Percentiles rank a stretch among this genome's conserved stretches.
These are phyloP conservation scores for Aspergillus versicolor DNA, from an alignment of 2,329 filamentous ascomycete species.

Conservation along the genomic window DNA sequence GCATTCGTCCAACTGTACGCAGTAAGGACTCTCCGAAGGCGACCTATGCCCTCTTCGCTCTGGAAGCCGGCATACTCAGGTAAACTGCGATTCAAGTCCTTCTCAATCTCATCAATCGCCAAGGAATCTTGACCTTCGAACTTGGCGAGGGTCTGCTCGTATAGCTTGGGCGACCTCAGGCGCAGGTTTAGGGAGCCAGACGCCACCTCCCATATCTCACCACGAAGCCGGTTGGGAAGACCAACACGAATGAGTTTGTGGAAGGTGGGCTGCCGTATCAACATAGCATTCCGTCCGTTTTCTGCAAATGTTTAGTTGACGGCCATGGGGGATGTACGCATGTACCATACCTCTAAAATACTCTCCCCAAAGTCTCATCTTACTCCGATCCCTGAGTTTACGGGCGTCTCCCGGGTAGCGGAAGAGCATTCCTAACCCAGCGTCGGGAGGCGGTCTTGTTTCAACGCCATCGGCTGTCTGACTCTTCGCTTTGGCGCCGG, in stretches of 20 bases:
- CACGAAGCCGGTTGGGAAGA: constrained; percentile 85
- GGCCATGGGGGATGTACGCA: not conserved
- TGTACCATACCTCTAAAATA: constrained; percentile 65
- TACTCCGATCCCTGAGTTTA: constrained; percentile 90
- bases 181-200: constrained; percentile 88
- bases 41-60: constrained; percentile 88
- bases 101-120: constrained; percentile 98
- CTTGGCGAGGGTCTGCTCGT: constrained; percentile 78
- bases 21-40: constrained; percentile 84
- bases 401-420: constrained; percentile 92
- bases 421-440: constrained; percentile 88
- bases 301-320: constrained; percentile 50
- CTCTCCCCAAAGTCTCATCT: constrained; percentile 97
- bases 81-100: constrained; percentile 92
- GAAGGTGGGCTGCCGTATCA: constrained; percentile 94
- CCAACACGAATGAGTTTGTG: constrained; percentile 97
- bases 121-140: constrained; percentile 84
- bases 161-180: constrained; percentile 80
- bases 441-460: constrained; percentile 70
- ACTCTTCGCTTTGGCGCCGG: constrained; percentile 39
- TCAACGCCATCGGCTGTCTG: constrained; percentile 55
- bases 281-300: constrained; percentile 87
- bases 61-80: constrained; percentile 98
- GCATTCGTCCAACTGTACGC: constrained; percentile 97
- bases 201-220: constrained; percentile 93